Evolutionary conservation across 1,139 yeast species (phyloP).

Genomic region (Scheffersomyces stambukii): DNA sequence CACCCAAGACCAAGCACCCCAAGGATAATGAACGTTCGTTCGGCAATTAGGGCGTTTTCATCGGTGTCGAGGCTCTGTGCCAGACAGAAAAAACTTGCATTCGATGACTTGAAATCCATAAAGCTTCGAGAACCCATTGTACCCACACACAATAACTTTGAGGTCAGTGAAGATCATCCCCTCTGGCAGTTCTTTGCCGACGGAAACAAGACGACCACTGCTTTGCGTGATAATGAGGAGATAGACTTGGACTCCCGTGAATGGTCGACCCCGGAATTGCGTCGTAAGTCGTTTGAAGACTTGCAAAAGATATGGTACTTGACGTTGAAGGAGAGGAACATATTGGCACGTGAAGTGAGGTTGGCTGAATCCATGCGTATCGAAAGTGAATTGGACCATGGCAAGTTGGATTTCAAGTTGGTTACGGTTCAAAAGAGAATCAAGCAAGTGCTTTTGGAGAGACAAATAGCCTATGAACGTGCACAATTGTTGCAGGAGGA

Average conservation of each 20-base stretch:
- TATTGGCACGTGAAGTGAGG: slow-evolving; percentile 70
- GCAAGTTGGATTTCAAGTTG: slow-evolving; percentile 33
- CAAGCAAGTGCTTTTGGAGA: slow-evolving; percentile 82
- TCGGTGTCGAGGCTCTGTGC: slow-evolving; percentile 8
- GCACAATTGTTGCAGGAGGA: slow-evolving; percentile 48
- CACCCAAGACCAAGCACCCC: background rate
- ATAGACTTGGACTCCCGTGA: slow-evolving; percentile 60
- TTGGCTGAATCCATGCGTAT: slow-evolving; percentile 29
- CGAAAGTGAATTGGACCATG: slow-evolving; percentile 21
- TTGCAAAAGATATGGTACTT: slow-evolving; percentile 89
- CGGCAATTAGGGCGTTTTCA: slow-evolving; percentile 17
- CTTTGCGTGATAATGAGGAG: slow-evolving; percentile 54
- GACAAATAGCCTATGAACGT: slow-evolving; percentile 68
- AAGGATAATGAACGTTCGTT: slow-evolving; percentile 8
- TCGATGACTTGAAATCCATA: slow-evolving; percentile 18
- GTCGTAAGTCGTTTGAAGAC: slow-evolving; percentile 90
- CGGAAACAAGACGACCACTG: slow-evolving; percentile 40
- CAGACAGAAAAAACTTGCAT: slow-evolving; percentile 6
- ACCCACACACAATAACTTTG: slow-evolving; percentile 71
- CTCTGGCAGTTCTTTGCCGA: slow-evolving; percentile 89
- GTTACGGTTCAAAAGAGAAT: slow-evolving; percentile 51
- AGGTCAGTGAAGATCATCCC: slow-evolving; percentile 83
- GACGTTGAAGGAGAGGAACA: slow-evolving; percentile 78
- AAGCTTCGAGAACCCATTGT: slow-evolving; percentile 79
- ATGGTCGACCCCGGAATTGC: slow-evolving; percentile 85